These are phyloP conservation scores for Coprinellus micaceus DNA, from an alignment of 768 basidiomycete genomes.

Conservation along the genomic window DNA sequence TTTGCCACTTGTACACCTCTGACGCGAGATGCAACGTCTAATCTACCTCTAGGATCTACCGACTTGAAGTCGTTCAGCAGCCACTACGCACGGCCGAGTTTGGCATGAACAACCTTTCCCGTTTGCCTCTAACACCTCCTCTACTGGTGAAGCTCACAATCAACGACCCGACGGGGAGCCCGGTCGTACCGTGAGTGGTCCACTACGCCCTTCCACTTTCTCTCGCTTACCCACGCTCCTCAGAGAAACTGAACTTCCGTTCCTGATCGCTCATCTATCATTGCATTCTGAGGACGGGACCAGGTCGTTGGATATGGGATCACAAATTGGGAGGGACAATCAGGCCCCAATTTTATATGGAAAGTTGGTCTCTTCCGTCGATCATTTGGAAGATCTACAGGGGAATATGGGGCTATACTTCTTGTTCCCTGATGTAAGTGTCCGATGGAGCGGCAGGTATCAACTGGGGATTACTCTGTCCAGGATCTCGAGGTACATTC, in stretches of 20 bases:
- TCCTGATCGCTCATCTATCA: conserved; percentile 80
- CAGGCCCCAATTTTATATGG: conserved; percentile 73
- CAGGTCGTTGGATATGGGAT: conserved; percentile 60
- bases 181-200: conserved; percentile 70
- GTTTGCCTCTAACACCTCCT: conserved; percentile 81
- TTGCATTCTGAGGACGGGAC: conserved; percentile 68
- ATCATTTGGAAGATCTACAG: conserved; percentile 75
- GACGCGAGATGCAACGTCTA: conserved; percentile 4
- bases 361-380: conserved; percentile 77
- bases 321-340: conserved; percentile 46
- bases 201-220: conserved; percentile 16
- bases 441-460: conserved; percentile 74
- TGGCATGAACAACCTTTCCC: conserved; percentile 67
- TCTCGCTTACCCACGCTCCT: too few species aligned
- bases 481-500: conserved; percentile 67
- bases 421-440: conserved; percentile 86
- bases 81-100: conserved; percentile 82
- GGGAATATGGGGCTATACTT: conserved; percentile 84
- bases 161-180: conserved; percentile 66
- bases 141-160: conserved; percentile 77
- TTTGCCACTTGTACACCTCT: background rate
- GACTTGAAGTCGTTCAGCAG: conserved; percentile 83
- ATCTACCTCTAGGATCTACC: conserved; percentile 52
- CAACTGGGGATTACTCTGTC: conserved; percentile 71
- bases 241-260: conserved; percentile 84